Conservation (phyloP, 2,329 filamentous ascomycete species). For the Berkeleyomyces basicola region DNA sequence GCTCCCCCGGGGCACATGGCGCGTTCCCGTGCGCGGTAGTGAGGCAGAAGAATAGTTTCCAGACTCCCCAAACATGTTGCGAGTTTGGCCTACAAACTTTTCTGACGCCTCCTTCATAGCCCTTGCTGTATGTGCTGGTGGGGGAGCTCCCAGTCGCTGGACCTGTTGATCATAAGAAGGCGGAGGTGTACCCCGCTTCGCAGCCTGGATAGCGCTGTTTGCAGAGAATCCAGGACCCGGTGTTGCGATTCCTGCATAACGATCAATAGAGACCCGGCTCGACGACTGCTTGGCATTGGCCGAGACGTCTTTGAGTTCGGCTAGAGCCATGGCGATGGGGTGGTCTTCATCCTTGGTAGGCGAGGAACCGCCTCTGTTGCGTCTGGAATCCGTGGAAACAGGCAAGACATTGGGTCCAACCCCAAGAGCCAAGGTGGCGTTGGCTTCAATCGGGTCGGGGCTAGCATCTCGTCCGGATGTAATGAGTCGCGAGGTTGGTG, state of each 20-base stretch:
- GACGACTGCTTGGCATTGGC: slow-evolving; percentile 57
- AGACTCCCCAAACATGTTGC: slow-evolving; percentile 50
- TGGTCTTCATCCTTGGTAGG: slow-evolving; percentile 42
- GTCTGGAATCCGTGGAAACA: slow-evolving; percentile 42
- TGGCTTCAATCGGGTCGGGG: slow-evolving; percentile 76
- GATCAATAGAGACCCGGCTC: slow-evolving; percentile 80
- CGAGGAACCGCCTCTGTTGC: slow-evolving; percentile 17
- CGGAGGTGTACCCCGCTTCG: slow-evolving; percentile 59
- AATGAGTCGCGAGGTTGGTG: slow-evolving; percentile 21
- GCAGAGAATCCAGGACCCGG: slow-evolving; percentile 40
- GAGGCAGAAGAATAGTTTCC: slow-evolving; percentile 10
- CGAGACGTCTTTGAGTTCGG: slow-evolving; percentile 72
- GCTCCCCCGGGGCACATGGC: slow-evolving; percentile 41
- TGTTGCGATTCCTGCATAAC: slow-evolving; percentile 83
- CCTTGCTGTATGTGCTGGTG: slow-evolving; percentile 79
- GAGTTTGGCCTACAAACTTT: slow-evolving; percentile 69
- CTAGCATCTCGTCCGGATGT: slow-evolving; percentile 35
- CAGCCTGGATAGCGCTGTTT: slow-evolving; percentile 32
- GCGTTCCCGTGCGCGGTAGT: slow-evolving; percentile 27
- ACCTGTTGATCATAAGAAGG: slow-evolving; percentile 71
- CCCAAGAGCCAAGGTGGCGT: slow-evolving; percentile 83
- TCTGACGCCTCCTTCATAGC: slow-evolving; percentile 94
- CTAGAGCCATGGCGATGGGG: slow-evolving; percentile 80
- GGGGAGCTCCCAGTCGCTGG: slow-evolving; percentile 70
- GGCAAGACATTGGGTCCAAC: slow-evolving; percentile 93